phyloP scores from a whole-genome alignment of 2,329 filamentous ascomycete species.

The Aspergillus glaucus region DNA sequence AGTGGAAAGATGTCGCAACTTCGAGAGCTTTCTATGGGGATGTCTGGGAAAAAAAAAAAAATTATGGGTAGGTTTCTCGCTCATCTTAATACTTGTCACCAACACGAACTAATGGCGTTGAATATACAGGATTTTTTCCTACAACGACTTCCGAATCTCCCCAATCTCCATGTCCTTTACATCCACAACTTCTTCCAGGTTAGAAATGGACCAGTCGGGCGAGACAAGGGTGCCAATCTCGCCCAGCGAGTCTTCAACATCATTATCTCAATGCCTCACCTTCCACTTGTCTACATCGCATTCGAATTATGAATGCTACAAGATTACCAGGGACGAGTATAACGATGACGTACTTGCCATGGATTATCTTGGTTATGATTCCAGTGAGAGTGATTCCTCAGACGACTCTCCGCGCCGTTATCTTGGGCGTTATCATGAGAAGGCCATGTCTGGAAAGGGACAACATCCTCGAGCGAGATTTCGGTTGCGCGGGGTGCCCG shows the following conservation, averaged over 20 bases:
- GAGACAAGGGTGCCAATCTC: too few species aligned
- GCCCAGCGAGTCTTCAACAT: too few species aligned
- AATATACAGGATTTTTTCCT: slow-evolving; percentile 65
- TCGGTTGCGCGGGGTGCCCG: slow-evolving; percentile 62
- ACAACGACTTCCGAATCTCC: slow-evolving; percentile 63
- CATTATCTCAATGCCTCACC: too few species aligned
- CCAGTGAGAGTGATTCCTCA: slow-evolving; percentile 26
- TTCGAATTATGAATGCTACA: too few species aligned
- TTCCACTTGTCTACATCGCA: too few species aligned
- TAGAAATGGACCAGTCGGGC: too few species aligned
- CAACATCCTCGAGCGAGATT: slow-evolving; percentile 41
- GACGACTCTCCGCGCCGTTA: slow-evolving; percentile 10
- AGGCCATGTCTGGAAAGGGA: slow-evolving; percentile 35
- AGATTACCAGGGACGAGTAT: too few species aligned
- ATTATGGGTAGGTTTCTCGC: slow-evolving; percentile 40
- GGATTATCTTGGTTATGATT: slow-evolving; percentile 48
- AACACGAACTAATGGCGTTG: slow-evolving; percentile 4
- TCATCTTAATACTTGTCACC: neutral
- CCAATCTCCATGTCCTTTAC: slow-evolving; percentile 64
- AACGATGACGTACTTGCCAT: too few species aligned
- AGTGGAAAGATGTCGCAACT: slow-evolving; percentile 68
- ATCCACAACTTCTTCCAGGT: slow-evolving; percentile 36
- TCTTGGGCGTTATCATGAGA: slow-evolving; percentile 33
- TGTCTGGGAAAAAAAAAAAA: too few species aligned
- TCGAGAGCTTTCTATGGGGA: slow-evolving; percentile 62